Evolutionary conservation across 2,329 filamentous ascomycete species (phyloP).

Genomic region (Fusarium oxysporum): DNA sequence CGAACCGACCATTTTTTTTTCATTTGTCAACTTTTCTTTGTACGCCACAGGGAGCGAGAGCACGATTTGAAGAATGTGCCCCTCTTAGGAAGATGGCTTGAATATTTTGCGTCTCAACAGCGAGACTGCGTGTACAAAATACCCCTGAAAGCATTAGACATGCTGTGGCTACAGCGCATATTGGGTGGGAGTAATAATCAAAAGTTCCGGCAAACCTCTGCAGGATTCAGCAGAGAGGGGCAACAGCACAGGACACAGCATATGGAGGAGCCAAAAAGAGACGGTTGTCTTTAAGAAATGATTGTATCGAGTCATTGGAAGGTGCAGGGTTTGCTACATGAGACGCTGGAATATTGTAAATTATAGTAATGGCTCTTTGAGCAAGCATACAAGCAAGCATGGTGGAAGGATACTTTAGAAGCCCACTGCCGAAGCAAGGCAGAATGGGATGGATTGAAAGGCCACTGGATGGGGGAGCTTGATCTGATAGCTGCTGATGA

Average conservation of each 20-base stretch:
- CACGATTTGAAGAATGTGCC: constrained; percentile 15
- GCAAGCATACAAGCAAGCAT: constrained; percentile 22
- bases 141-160: constrained; percentile 47
- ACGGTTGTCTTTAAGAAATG: constrained; percentile 27
- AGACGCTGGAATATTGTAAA: constrained; percentile 41
- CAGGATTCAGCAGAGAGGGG: constrained; percentile 35
- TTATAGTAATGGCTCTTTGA: constrained; percentile 42
- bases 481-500: constrained; percentile 47
- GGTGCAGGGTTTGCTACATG: constrained; percentile 18
- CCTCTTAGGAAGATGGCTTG: constrained; percentile 15
- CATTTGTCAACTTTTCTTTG: constrained; percentile 28
- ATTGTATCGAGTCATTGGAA: constrained; percentile 35
- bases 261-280: constrained; percentile 29
- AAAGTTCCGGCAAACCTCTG: constrained; percentile 40
- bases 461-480: constrained; percentile 26
- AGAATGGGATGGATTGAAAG: constrained; percentile 17
- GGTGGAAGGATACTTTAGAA: constrained; percentile 15
- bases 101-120: constrained; percentile 42
- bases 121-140: constrained; percentile 49
- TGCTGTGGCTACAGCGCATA: constrained; percentile 45
- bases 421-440: constrained; percentile 15
- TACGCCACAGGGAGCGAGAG: constrained; percentile 9
- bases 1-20: constrained; percentile 18
- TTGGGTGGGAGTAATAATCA: constrained; percentile 44
- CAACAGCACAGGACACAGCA: constrained; percentile 30